Base-by-base conservation (phyloP, 2,329 filamentous ascomycete genomes). In the Colletotrichum sp. region DNA sequence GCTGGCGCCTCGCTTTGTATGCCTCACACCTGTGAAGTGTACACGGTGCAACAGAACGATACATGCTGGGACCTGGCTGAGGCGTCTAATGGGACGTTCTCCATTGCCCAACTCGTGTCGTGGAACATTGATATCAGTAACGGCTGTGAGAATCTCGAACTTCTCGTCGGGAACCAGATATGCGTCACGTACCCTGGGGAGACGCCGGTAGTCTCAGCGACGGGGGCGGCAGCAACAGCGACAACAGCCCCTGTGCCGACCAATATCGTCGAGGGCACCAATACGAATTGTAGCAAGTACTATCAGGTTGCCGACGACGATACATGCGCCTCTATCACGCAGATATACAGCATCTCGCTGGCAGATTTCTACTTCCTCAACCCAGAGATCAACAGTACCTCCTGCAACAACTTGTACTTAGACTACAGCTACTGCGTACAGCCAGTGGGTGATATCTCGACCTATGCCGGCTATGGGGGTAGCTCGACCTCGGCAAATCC, bases 361-460 rank as follows among this genome's bases (percentile, higher is more conserved):
- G 6, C n/a, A 18, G 60, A 71, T 18, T 71, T 71, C 18, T 71
- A 64, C 59, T 71, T 65, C 39, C 24, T 71, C 15, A 71, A 71
- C 39, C 69, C 69, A 9, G n/a, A 64, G 18, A 13, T 71, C n/a
- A 30, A 62, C 12, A 30, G 16, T 15, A 34, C 36, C 16, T 55
- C 44, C 4, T 71, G 69, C 39, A 65, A 15, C n/a, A 71, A 71
- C 30, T 24, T 71, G 26, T 66, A 15, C 26, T 30, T 66, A 6
- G 69, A 30, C 8, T 65, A 55, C 18, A 18, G 18, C 39, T 72
- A 72, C 70, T 72, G 70, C 32, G 70, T 72, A 26, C 16, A 16
- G 13, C 7, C 57, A 6, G 77, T 79, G 9, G 78, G 78, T 8
- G 68, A 71, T 34, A 79, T 72, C 15, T 44, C n/a, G 30, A 72